Evolutionary conservation across 768 basidiomycete genomes (phyloP), one percentile per base, ranked within the genome.

Genomic region (Termitomyces sp.): DNA sequence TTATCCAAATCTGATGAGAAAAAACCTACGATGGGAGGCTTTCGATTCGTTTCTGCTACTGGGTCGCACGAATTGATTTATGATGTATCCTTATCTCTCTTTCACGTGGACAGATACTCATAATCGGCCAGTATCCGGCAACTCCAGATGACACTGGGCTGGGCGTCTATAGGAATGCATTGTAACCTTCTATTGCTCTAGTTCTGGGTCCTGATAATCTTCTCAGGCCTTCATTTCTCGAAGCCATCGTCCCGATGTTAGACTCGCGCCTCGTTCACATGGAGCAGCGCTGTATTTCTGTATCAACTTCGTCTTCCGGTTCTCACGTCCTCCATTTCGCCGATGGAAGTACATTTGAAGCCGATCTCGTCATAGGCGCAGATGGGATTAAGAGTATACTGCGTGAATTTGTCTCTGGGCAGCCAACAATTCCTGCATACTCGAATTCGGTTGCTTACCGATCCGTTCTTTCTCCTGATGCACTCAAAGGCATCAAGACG

Each of bases 301-400:
- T 81, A 22, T 64, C 69, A 24, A 58, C 56, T 24, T 26, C 66
- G 13, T 51, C 64, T 9, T 68, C 70, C 9, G 70, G 68, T 5
- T 66, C 65, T 4, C 66, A 74, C 9, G 59, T 71, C 8, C 65
- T 85, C 5, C 71, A 74, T 32, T 86, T 85, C 60, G 63, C 74
- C 9, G 83, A 85, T 59, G 79, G 79, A 5, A 79, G 76, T 14
- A 73, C 68, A 0, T 69, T 78, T 56, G 74, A 77, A 59, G 71
- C 80, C 3, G 79, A 82, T 56, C 62, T 83, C 4, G 72, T 84
- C 5, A 69, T 85, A 37, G 82, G 81, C 62, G 78, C 79, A 2
- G 81, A 84, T 57, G 82, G 82, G 5, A 72, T 79, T 47, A 84
- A 81, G 68, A 85, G 83, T 61, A 60, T 67, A 4, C 67, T 75